phyloP scores from a whole-genome alignment of 805 yeast genomes.

The Nakazawaea anatomiae region DNA sequence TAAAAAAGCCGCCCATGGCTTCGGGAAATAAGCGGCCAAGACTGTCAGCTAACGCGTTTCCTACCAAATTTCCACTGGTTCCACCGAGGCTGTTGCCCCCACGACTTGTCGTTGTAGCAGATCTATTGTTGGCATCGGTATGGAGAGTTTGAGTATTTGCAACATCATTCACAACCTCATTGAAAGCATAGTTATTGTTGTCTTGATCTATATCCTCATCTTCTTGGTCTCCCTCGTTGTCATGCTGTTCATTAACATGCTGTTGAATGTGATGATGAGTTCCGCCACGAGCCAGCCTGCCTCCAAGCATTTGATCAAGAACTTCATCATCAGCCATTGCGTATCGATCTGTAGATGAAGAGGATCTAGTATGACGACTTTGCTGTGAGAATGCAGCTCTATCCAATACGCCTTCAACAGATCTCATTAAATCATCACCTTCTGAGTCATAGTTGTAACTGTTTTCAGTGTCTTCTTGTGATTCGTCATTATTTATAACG shows the following conservation, averaged over 20 bases:
- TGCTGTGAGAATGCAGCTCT: background rate
- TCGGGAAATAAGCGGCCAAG: constrained; percentile 23
- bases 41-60: constrained; percentile 16
- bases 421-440: constrained; percentile 9
- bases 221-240: constrained; percentile 11
- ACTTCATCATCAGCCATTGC: background rate
- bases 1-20: constrained; percentile 21
- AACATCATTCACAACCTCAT: background rate
- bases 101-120: background rate
- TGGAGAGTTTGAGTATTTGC: too few relatives aligned
- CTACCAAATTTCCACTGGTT: background rate
- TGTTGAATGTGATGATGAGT: background rate
- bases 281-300: constrained; percentile 8
- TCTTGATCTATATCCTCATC: constrained; percentile 10
- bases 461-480: constrained; percentile 9
- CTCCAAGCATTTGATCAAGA: background rate
- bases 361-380: background rate
- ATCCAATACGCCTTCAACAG: constrained; percentile 3
- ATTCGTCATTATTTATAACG: constrained; percentile 6
- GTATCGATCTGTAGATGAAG: too few relatives aligned
- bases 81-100: background rate
- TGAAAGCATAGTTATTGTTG: background rate
- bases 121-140: background rate
- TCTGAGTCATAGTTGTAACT: constrained; percentile 11
- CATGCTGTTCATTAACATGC: constrained; percentile 11